These are phyloP conservation scores for Ogataea pini DNA, from an alignment of 805 yeast genomes.

Conservation along the genomic window DNA sequence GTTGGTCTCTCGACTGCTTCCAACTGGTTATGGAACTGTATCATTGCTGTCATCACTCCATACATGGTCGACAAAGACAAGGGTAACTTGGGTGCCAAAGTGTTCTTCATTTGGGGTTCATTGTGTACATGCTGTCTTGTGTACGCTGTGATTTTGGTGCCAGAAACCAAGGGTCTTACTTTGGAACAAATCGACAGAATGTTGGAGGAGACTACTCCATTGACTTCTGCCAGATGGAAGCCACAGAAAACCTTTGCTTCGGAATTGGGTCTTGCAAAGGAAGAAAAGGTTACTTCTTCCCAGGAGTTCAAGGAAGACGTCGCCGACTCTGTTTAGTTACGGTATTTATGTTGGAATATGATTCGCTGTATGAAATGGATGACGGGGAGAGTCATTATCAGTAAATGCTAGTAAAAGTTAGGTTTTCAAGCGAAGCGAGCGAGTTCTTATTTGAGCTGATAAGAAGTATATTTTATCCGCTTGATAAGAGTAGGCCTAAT, in stretches of 20 bases:
- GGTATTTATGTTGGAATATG: neutral
- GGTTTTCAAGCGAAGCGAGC: too few species aligned
- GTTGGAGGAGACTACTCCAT: slow-evolving; percentile 39
- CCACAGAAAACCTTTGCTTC: slow-evolving; percentile 36
- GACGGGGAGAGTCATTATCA: too few species aligned
- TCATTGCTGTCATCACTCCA: slow-evolving; percentile 75
- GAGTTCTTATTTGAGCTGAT: too few species aligned
- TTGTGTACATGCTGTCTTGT: slow-evolving; percentile 46
- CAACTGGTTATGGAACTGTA: slow-evolving; percentile 79
- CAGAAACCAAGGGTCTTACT: slow-evolving; percentile 79
- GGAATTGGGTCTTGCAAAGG: slow-evolving; percentile 32
- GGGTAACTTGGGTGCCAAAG: slow-evolving; percentile 62
- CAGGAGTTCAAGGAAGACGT: slow-evolving; percentile 24
- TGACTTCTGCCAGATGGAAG: slow-evolving; percentile 37
- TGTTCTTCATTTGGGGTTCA: slow-evolving; percentile 74
- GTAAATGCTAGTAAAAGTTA: too few species aligned
- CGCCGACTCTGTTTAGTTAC: slow-evolving; percentile 6
- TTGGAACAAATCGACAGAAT: slow-evolving; percentile 74
- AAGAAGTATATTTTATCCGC: too few species aligned
- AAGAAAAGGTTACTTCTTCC: slow-evolving; percentile 14
- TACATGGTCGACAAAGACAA: slow-evolving; percentile 65
- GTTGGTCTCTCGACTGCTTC: slow-evolving; percentile 71
- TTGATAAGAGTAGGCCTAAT: too few species aligned
- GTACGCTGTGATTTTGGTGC: slow-evolving; percentile 71
- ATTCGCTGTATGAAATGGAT: neutral